Percentiles rank a stretch among this genome's conserved stretches.
phyloP scores from a whole-genome alignment of 495 filamentous ascomycete species.

The Glonium stellatum region DNA sequence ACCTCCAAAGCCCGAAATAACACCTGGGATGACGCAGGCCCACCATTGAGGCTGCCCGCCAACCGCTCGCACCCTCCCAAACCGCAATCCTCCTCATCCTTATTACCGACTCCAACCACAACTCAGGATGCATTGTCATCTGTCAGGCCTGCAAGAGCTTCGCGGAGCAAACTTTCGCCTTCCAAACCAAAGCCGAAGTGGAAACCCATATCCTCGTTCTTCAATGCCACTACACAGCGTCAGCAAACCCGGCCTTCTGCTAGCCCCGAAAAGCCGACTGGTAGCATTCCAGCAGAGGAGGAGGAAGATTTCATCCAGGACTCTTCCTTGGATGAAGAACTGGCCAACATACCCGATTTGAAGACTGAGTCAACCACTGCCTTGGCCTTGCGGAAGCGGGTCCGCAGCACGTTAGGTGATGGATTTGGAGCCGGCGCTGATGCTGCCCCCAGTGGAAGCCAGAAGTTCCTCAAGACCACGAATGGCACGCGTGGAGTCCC shows the following conservation, averaged over 20 bases:
- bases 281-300: conserved; percentile 18
- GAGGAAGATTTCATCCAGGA: conserved; percentile 43
- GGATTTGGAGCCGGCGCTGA: conserved; percentile 1
- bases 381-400: conserved; percentile 29
- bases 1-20: background rate
- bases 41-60: background rate
- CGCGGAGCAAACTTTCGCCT: conserved; percentile 7
- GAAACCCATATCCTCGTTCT: conserved; percentile 41
- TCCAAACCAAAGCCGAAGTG: conserved; percentile 24
- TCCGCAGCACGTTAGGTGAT: conserved; percentile 10
- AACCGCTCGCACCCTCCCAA: conserved; percentile 6
- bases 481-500: conserved; percentile 21
- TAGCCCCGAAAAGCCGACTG: conserved; percentile 28
- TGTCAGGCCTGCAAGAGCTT: background rate
- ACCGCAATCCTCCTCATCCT: background rate
- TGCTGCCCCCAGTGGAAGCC: conserved; percentile 21
- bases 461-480: conserved; percentile 36
- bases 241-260: conserved; percentile 25
- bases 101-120: background rate
- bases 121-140: background rate
- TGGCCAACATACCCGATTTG: conserved; percentile 2
- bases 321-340: conserved; percentile 32
- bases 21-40: background rate
- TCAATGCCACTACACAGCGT: conserved; percentile 34
- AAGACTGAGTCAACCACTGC: conserved; percentile 19